phyloP scores from a whole-genome alignment of 2,329 filamentous ascomycete genomes.

The Mariannaea sp. region DNA sequence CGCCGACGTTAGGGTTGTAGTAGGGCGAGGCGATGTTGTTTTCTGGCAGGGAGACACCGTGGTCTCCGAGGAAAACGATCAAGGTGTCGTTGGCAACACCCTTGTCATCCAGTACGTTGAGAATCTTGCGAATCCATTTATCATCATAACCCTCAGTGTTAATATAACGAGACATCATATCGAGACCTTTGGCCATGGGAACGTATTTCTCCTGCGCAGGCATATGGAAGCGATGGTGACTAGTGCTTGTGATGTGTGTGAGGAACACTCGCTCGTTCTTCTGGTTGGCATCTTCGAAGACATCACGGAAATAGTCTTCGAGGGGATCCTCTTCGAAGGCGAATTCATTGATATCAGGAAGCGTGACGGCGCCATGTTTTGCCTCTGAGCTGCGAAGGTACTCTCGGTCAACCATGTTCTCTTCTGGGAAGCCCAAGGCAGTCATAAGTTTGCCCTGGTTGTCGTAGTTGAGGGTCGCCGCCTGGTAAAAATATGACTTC shows the following conservation, averaged over 20 bases:
- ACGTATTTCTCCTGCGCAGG: constrained; percentile 38
- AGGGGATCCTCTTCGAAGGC: constrained; percentile 41
- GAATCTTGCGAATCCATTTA: constrained; percentile 33
- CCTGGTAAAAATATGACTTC: constrained; percentile 42
- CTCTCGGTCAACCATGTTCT: constrained; percentile 37
- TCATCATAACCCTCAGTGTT: constrained; percentile 39
- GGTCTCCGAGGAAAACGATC: constrained; percentile 38
- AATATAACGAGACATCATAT: constrained; percentile 28
- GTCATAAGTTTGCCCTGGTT: constrained; percentile 41
- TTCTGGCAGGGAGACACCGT: constrained; percentile 39
- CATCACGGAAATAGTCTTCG: constrained; percentile 42
- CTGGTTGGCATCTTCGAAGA: constrained; percentile 38
- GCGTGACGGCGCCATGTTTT: constrained; percentile 29
- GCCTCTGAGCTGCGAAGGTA: constrained; percentile 39
- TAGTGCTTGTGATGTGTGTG: constrained; percentile 44
- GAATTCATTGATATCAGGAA: constrained; percentile 44
- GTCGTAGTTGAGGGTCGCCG: constrained; percentile 42
- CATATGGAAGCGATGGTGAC: constrained; percentile 42
- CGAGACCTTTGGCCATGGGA: constrained; percentile 33
- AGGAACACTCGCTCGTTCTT: constrained; percentile 42
- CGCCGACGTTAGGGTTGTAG: constrained; percentile 35
- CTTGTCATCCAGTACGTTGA: constrained; percentile 36
- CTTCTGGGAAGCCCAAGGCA: constrained; percentile 38
- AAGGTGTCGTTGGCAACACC: constrained; percentile 40
- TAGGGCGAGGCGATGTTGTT: constrained; percentile 33